Percentiles rank a stretch among this genome's conserved stretches.
These are phyloP conservation scores for Acephala macrosclerotiorum DNA, from an alignment of 2,329 filamentous ascomycete genomes.

Conservation along the genomic window DNA sequence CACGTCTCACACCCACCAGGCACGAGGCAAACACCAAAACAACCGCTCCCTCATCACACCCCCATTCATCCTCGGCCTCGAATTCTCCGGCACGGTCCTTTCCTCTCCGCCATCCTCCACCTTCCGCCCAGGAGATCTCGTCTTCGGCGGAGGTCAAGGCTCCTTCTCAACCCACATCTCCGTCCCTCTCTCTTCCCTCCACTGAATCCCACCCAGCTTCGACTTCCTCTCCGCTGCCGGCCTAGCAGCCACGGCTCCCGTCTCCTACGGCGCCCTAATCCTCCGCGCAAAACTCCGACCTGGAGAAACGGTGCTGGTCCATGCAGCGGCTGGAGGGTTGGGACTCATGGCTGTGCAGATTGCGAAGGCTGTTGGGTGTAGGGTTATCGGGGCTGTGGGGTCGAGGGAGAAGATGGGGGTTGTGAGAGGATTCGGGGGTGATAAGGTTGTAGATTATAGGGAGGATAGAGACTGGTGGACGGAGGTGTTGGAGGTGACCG, in stretches of 20 bases:
- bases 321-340: conserved; percentile 44
- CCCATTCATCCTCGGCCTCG: conserved; percentile 66
- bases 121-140: conserved; percentile 55
- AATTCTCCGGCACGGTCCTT: conserved; percentile 63
- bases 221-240: conserved; percentile 38
- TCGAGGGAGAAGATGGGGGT: conserved; percentile 53
- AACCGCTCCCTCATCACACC: conserved; percentile 61
- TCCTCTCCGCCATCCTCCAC: conserved; percentile 45
- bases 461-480: conserved; percentile 55
- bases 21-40: conserved; percentile 66
- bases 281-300: conserved; percentile 28
- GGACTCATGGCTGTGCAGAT: conserved; percentile 64
- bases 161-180: conserved; percentile 60
- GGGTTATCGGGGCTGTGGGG: conserved; percentile 60
- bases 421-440: conserved; percentile 49
- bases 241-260: conserved; percentile 35
- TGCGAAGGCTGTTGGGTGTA: conserved; percentile 58
- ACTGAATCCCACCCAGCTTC: conserved; percentile 40
- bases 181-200: conserved; percentile 47
- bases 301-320: conserved; percentile 44
- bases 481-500: conserved; percentile 55
- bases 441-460: conserved; percentile 51
- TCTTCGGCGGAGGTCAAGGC: conserved; percentile 61
- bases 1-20: conserved; percentile 40
- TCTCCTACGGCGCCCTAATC: conserved; percentile 37